A percentile compares a stretch with the other conserved stretches of the same genome.
These are phyloP conservation scores for Colletotrichum tropicicola DNA, from an alignment of 2,329 filamentous ascomycete genomes.

Conservation along the genomic window DNA sequence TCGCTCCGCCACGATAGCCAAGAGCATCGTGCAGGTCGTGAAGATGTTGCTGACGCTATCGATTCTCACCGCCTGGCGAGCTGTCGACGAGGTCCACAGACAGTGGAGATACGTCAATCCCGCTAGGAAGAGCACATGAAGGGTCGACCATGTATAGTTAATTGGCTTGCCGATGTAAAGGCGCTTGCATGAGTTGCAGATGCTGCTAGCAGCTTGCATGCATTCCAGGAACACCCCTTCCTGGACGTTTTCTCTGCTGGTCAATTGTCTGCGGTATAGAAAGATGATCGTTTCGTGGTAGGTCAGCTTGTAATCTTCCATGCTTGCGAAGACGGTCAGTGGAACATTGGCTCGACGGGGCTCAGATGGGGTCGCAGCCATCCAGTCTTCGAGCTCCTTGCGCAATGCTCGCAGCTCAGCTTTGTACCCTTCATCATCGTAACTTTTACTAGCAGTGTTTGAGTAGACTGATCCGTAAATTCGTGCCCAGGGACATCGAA, in stretches of 20 bases:
- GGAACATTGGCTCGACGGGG: neutral
- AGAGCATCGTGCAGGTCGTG: conserved; percentile 39
- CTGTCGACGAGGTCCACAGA: conserved; percentile 39
- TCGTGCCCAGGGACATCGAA: conserved; percentile 19
- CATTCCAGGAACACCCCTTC: conserved; percentile 35
- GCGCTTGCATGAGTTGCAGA: conserved; percentile 21
- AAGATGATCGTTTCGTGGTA: conserved; percentile 34
- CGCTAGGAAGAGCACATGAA: conserved; percentile 21
- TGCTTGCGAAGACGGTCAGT: conserved; percentile 18
- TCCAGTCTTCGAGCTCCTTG: conserved; percentile 13
- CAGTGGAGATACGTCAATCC: conserved; percentile 39
- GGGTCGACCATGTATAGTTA: conserved; percentile 22
- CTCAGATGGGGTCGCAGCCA: neutral
- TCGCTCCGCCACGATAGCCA: conserved; percentile 41
- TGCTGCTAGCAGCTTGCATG: conserved; percentile 23
- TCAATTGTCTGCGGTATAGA: conserved; percentile 35
- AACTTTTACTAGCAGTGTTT: neutral
- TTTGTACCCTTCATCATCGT: neutral
- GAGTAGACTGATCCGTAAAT: conserved; percentile 7
- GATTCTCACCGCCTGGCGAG: conserved; percentile 20
- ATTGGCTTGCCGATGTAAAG: conserved; percentile 12
- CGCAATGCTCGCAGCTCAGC: neutral
- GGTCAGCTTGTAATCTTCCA: conserved; percentile 19
- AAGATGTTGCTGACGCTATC: conserved; percentile 37
- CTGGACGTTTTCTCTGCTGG: conserved; percentile 14